Base-by-base conservation (phyloP, 164 flowering plant species). In the Brasenia schreberi region DNA sequence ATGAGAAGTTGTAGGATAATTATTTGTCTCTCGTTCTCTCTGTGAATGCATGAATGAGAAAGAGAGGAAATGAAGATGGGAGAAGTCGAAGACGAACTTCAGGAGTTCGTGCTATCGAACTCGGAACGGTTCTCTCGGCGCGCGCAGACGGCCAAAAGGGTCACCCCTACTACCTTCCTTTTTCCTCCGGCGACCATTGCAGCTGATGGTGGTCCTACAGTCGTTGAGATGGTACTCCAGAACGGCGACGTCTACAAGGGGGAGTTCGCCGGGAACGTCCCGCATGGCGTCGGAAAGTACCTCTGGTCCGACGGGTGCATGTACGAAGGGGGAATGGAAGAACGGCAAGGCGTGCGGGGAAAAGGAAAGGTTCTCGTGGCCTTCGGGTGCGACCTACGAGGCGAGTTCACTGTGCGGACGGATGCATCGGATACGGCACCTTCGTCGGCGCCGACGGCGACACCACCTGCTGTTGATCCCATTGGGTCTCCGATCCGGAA, bases 221-320 rank as follows among this genome's bases (percentile, higher is more conserved):
- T 33, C 39, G 84, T 81, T 2, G 97, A 93, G 70, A 80, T 72
- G 64, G 66, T 80, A 5, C 78, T 94, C 59, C 76, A 84, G 5
- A 94, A 94, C 67, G 99, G 97, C 1, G 99, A 94, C 59, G 82
- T 82, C 67, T 94, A 91, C 66, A 81, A 83, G 0, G 99, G 99
- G 0, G 81, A 82, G 19, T 91, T 88, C 93, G 65, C 71, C 3
- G 92, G 86, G 5, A 84, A 75, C 68, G 79, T 86, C 61, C 99
- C 99, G 0, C 84, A 88, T 62, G 97, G 98, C 11, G 70, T 74
- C 12, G 97, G 97, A 0, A 91, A 89, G 73, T 94, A 89, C 69
- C 68, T 89, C 9, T 91, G 99, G 97, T 82, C 80, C 0, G 98
- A 94, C 63, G 98, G 97, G 27, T 94, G 98, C 70, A 85, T 87